phyloP scores from a whole-genome alignment of 495 filamentous ascomycete genomes.

The Talaromyces proteolyticus region DNA sequence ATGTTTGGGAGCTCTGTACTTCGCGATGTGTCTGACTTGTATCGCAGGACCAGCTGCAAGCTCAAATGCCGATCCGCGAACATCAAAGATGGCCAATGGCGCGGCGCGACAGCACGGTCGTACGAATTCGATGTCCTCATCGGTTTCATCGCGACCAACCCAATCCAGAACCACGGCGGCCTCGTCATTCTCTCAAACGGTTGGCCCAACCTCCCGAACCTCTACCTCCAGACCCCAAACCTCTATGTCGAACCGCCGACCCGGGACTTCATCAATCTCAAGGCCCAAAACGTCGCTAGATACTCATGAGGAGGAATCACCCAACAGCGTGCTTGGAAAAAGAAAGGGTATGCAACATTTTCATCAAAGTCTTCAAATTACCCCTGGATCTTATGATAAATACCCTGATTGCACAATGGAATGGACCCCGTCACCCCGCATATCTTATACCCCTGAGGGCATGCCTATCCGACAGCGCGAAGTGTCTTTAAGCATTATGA shows the following conservation, averaged over 20 bases:
- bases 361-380: slow-evolving; percentile 16
- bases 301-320: slow-evolving; percentile 40
- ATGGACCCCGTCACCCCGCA: slow-evolving; percentile 5
- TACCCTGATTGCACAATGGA: slow-evolving; percentile 8
- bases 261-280: slow-evolving; percentile 34
- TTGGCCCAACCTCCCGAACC: slow-evolving; percentile 48
- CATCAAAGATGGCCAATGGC: slow-evolving; percentile 22
- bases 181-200: slow-evolving; percentile 48
- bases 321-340: slow-evolving; percentile 42
- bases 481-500: background rate
- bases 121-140: slow-evolving; percentile 37
- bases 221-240: slow-evolving; percentile 28
- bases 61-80: slow-evolving; percentile 28
- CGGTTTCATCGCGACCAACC: slow-evolving; percentile 36
- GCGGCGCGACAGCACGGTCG: slow-evolving; percentile 33
- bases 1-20: background rate
- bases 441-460: slow-evolving; percentile 1
- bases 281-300: slow-evolving; percentile 60
- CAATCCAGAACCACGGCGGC: slow-evolving; percentile 43
- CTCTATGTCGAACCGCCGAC: slow-evolving; percentile 33
- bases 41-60: slow-evolving; percentile 36
- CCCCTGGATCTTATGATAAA: slow-evolving; percentile 19
- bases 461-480: background rate
- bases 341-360: slow-evolving; percentile 61
- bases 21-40: background rate